These are phyloP conservation scores for Helianthus tuberosus DNA, from an alignment of 129 eudicot species.

Conservation along the genomic window DNA sequence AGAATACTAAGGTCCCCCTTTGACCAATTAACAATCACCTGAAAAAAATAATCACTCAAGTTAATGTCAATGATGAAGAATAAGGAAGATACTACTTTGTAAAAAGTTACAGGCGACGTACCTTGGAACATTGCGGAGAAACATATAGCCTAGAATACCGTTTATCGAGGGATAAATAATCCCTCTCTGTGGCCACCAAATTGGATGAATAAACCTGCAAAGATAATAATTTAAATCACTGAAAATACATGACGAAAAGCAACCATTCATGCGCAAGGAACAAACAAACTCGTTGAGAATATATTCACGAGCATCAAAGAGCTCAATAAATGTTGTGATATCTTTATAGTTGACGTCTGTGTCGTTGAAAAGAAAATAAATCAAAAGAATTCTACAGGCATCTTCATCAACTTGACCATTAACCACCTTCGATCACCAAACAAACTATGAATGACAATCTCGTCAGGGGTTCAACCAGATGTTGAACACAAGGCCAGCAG, in stretches of 20 bases:
- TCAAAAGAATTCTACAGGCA: constrained; percentile 15
- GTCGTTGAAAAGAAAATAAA: constrained; percentile 19
- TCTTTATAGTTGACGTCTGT: background rate
- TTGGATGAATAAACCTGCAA: constrained; percentile 72
- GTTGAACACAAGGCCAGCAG: background rate
- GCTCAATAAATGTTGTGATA: background rate
- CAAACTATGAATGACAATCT: background rate
- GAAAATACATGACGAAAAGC: constrained; percentile 9
- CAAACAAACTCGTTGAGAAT: background rate
- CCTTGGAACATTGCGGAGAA: constrained; percentile 58
- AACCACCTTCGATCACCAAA: no score
- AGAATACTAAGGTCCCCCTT: constrained; percentile 62
- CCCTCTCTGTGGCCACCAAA: constrained; percentile 70
- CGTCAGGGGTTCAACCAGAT: constrained; percentile 12
- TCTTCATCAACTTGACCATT: constrained; percentile 23
- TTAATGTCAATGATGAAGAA: no score
- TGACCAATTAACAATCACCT: constrained; percentile 94
- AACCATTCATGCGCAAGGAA: constrained; percentile 1
- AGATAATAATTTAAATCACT: constrained; percentile 8
- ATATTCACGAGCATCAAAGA: background rate
- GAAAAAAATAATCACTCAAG: constrained; percentile 20
- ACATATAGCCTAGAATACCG: constrained; percentile 80
- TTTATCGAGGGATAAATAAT: constrained; percentile 78
- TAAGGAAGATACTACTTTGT: no score
- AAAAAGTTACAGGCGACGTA: no score